A percentile compares a stretch with the other conserved stretches of the same genome.
Evolutionary conservation across 2,329 filamentous ascomycete species (phyloP).

Genomic region (Penicillium sp.): DNA sequence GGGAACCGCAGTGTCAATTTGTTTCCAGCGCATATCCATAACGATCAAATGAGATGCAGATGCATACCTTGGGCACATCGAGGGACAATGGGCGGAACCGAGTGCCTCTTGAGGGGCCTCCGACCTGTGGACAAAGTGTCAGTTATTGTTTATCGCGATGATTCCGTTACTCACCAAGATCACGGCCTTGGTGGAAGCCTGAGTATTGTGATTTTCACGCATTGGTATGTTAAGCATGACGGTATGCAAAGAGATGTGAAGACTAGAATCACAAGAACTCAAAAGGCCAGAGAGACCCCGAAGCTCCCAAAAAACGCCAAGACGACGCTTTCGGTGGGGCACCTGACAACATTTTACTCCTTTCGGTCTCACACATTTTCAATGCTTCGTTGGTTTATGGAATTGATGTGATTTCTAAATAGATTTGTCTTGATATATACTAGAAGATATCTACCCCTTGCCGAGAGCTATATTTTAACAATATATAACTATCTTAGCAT

Average conservation of each 20-base stretch:
- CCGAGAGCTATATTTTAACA: neutral
- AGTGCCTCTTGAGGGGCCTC: slow-evolving; percentile 91
- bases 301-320: slow-evolving; percentile 21
- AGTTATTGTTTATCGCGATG: slow-evolving; percentile 20
- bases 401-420: neutral
- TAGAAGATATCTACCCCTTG: neutral
- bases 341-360: slow-evolving; percentile 22
- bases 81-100: slow-evolving; percentile 92
- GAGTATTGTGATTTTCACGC: slow-evolving; percentile 36
- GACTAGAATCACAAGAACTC: neutral
- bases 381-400: neutral
- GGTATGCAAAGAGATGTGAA: slow-evolving; percentile 10
- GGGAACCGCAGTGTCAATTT: slow-evolving; percentile 3
- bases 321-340: slow-evolving; percentile 25
- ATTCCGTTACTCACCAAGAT: slow-evolving; percentile 67
- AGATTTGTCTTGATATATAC: too few relatives aligned
- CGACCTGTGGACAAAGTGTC: slow-evolving; percentile 62
- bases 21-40: neutral
- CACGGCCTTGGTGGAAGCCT: slow-evolving; percentile 80
- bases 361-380: neutral
- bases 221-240: slow-evolving; percentile 48
- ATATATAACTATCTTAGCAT: neutral
- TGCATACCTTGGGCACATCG: slow-evolving; percentile 82
- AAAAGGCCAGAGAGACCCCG: slow-evolving; percentile 6
- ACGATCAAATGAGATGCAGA: slow-evolving; percentile 4